These are phyloP conservation scores for Haematococcus lacustris DNA, from an alignment of 139 green algal genomes.

Conservation along the genomic window DNA sequence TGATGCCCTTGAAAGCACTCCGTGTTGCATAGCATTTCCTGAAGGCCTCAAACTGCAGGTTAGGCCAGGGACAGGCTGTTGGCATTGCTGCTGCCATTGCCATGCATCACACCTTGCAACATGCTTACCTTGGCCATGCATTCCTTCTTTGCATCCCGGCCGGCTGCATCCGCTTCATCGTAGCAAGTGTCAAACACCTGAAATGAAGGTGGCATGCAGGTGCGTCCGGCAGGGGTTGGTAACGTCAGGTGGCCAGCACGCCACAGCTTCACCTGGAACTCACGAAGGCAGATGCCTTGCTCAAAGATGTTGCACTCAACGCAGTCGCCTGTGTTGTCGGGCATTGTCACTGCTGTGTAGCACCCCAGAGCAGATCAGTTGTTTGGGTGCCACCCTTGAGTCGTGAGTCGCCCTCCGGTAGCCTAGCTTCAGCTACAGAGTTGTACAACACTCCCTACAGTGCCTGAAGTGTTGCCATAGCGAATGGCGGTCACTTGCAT, in stretches of 20 bases:
- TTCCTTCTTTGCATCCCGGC: background rate
- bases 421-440: too few relatives aligned
- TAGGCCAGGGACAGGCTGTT: background rate
- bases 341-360: too few relatives aligned
- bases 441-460: too few relatives aligned
- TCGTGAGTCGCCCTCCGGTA: too few relatives aligned
- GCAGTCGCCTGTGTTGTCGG: too few relatives aligned
- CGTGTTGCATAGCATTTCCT: background rate
- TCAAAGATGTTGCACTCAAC: slow-evolving; percentile 4
- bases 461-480: too few relatives aligned
- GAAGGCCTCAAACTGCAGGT: background rate
- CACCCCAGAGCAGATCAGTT: too few relatives aligned
- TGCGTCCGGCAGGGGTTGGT: background rate
- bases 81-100: background rate
- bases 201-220: background rate
- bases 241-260: background rate
- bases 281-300: background rate
- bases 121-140: background rate
- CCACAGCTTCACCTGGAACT: background rate
- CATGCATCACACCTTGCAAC: background rate
- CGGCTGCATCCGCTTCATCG: background rate
- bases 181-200: slow-evolving; percentile 1
- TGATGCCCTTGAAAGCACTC: background rate
- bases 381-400: too few relatives aligned
- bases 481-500: too few relatives aligned